phyloP scores from a whole-genome alignment of 1,139 yeast species.

The Kluyveromyces sp. region DNA sequence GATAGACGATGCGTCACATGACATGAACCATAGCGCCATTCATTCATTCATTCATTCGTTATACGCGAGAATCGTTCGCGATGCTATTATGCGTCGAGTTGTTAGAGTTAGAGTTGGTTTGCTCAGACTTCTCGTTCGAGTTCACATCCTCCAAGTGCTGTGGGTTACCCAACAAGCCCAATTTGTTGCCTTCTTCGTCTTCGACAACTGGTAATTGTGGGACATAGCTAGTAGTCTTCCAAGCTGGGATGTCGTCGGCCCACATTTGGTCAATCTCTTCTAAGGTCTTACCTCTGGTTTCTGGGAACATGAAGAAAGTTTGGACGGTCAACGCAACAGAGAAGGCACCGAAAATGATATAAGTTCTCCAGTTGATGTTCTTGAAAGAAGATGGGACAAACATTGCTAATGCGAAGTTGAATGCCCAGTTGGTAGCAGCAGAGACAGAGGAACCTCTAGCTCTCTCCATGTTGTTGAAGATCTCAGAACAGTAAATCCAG shows the following conservation, averaged over 20 bases:
- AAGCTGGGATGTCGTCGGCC: conserved; percentile 46
- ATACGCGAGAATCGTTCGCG: no score
- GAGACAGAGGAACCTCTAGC: conserved; percentile 42
- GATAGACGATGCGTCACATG: no score
- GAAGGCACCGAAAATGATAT: conserved; percentile 41
- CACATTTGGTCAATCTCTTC: conserved; percentile 53
- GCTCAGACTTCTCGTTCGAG: conserved; percentile 3
- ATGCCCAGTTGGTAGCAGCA: conserved; percentile 32
- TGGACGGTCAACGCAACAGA: conserved; percentile 45
- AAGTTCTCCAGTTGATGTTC: conserved; percentile 43
- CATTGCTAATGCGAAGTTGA: conserved; percentile 45
- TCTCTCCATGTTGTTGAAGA: conserved; percentile 47
- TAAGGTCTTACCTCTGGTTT: conserved; percentile 56
- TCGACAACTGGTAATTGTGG: conserved; percentile 13
- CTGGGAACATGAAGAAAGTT: conserved; percentile 51
- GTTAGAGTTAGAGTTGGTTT: no score
- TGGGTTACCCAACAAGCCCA: conserved; percentile 7
- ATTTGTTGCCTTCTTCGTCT: conserved; percentile 12
- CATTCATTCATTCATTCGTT: no score
- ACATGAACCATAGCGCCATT: no score
- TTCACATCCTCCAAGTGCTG: conserved; percentile 8
- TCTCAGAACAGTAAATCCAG: conserved; percentile 45
- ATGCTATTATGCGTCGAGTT: no score
- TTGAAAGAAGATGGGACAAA: conserved; percentile 40
- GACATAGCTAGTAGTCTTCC: conserved; percentile 33